phyloP scores from a whole-genome alignment of 2,329 filamentous ascomycete species.

The Anisogramma anomala region DNA sequence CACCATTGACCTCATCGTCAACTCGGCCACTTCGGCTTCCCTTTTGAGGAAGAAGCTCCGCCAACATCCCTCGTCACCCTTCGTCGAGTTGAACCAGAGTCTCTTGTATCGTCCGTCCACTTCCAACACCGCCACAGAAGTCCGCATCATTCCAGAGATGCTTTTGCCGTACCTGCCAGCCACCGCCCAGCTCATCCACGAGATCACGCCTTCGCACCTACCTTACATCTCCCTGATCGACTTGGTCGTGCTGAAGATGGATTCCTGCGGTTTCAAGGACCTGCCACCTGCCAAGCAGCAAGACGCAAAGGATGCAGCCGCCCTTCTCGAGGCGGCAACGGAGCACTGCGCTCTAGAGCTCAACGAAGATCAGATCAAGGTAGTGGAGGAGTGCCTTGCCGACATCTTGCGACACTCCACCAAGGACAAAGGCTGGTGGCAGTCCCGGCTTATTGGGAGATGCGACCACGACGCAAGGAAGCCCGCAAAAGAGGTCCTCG shows the following conservation, averaged over 20 bases:
- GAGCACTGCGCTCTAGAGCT: conserved; percentile 13
- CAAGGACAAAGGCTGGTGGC: conserved; percentile 13
- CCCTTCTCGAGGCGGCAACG: conserved; percentile 10
- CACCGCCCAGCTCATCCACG: conserved; percentile 8
- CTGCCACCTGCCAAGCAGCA: conserved; percentile 11
- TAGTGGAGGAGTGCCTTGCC: conserved; percentile 11
- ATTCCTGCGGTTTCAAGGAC: conserved; percentile 12
- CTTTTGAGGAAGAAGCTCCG: conserved; percentile 13
- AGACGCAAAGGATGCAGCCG: conserved; percentile 10
- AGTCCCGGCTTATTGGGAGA: conserved; percentile 10
- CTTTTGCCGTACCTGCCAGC: conserved; percentile 12
- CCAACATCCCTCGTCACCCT: conserved; percentile 12
- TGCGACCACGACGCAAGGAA: conserved; percentile 13
- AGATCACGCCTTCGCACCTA: conserved; percentile 7
- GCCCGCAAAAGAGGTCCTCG: conserved; percentile 11
- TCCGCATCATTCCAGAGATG: conserved; percentile 14
- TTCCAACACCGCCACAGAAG: conserved; percentile 12
- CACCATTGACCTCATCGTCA: conserved; percentile 12
- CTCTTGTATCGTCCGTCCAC: too few relatives aligned
- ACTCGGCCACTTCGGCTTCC: conserved; percentile 12
- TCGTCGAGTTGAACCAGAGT: conserved; percentile 7
- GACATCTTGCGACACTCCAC: conserved; percentile 10
- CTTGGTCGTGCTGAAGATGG: conserved; percentile 14
- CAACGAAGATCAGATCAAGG: conserved; percentile 8
- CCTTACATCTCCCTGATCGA: conserved; percentile 12